A percentile compares a stretch with the other conserved stretches of the same genome.
phyloP scores from a whole-genome alignment of 2,329 filamentous ascomycete species.

The Colletotrichum sansevieriae region DNA sequence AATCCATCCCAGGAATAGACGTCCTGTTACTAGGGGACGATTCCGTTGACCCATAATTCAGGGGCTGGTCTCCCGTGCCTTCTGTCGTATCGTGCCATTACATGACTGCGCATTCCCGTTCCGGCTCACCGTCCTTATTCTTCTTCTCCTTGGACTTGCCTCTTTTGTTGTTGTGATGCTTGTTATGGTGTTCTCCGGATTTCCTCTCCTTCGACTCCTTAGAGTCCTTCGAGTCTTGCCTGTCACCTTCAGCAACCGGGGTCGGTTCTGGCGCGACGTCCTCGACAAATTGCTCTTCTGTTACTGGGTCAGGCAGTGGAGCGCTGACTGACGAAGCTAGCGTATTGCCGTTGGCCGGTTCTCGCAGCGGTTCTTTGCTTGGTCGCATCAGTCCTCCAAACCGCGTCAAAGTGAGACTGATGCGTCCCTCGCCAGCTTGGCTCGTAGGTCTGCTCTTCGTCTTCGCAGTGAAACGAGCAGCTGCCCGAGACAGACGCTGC shows the following conservation, averaged over 20 bases:
- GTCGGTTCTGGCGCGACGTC: constrained; percentile 32
- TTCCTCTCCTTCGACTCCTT: constrained; percentile 35
- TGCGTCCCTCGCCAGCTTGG: constrained; percentile 69
- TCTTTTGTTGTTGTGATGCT: constrained; percentile 51
- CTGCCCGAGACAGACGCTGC: constrained; percentile 69
- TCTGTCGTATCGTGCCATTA: constrained; percentile 45
- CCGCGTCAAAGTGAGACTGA: constrained; percentile 70
- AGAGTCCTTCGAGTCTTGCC: constrained; percentile 43
- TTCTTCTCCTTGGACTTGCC: constrained; percentile 54
- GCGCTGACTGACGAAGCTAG: constrained; percentile 33
- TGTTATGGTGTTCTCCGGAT: constrained; percentile 46
- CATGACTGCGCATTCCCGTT: constrained; percentile 65
- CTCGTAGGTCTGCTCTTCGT: constrained; percentile 68
- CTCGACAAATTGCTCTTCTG: constrained; percentile 42
- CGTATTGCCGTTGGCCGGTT: constrained; percentile 43
- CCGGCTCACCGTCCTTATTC: constrained; percentile 53
- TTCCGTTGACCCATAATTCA: not conserved
- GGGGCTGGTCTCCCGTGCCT: not conserved
- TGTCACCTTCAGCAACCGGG: constrained; percentile 19
- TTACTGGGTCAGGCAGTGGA: constrained; percentile 35
- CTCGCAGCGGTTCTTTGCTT: constrained; percentile 63
- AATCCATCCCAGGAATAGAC: constrained; percentile 12
- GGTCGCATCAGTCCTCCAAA: constrained; percentile 64
- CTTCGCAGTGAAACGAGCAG: constrained; percentile 64
- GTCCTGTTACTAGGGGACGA: not conserved